phyloP scores from a whole-genome alignment of 2,329 filamentous ascomycete species.

The Hortaea sp. region DNA sequence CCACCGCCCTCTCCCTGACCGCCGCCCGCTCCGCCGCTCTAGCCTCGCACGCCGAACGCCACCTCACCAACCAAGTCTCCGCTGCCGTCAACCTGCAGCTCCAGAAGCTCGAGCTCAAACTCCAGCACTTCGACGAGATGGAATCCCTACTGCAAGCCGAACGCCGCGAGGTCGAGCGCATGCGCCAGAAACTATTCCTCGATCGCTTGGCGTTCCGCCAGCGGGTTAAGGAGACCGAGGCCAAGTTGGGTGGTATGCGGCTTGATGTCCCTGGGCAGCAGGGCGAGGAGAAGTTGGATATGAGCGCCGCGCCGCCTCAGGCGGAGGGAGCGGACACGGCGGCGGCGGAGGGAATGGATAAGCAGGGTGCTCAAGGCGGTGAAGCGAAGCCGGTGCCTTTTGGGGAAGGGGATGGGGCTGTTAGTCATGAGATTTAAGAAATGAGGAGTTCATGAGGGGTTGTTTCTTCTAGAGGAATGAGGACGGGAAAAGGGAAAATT shows the following conservation, averaged over 20 bases:
- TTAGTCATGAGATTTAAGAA: not conserved
- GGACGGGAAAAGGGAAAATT: too few relatives aligned
- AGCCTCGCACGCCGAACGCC: conserved; percentile 90
- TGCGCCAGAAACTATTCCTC: conserved; percentile 84
- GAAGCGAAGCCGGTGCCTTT: not conserved
- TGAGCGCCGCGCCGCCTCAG: too few relatives aligned
- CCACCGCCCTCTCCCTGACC: conserved; percentile 73
- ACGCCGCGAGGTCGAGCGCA: conserved; percentile 81
- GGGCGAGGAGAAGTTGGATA: too few relatives aligned
- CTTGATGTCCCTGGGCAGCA: conserved; percentile 4
- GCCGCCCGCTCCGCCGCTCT: conserved; percentile 79
- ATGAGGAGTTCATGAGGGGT: too few relatives aligned
- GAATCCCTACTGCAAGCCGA: conserved; percentile 86
- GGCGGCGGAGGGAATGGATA: conserved; percentile 21
- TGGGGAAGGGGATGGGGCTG: not conserved
- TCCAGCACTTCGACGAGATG: conserved; percentile 94
- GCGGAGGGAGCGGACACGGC: conserved; percentile 11
- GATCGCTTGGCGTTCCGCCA: conserved; percentile 86
- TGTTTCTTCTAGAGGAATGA: too few relatives aligned
- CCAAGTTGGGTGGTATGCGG: conserved; percentile 18
- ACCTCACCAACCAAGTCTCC: conserved; percentile 88
- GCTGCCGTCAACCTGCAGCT: conserved; percentile 88
- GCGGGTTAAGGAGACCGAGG: conserved; percentile 73
- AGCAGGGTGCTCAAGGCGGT: not conserved
- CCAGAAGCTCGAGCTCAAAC: conserved; percentile 89